Conservation (phyloP, 2,329 filamentous ascomycete genomes). For the Colletotrichum horii region DNA sequence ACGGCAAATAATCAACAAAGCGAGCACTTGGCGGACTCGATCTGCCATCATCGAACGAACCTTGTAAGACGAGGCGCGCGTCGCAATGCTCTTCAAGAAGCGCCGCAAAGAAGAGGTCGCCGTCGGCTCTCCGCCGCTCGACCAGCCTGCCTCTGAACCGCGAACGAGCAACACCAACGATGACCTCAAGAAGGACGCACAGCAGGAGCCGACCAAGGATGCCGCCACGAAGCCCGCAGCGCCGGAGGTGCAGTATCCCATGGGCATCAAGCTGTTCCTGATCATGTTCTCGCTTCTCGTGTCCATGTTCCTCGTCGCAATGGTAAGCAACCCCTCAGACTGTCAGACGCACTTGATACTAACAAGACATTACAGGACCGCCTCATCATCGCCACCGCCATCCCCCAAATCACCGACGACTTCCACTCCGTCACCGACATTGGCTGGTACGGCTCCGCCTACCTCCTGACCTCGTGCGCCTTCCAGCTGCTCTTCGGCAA, state of each 20-base stretch:
- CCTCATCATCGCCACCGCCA: constrained; percentile 46
- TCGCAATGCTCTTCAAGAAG: constrained; percentile 12
- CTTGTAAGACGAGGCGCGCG: not conserved
- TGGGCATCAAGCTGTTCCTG: constrained; percentile 24
- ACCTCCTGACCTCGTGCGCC: constrained; percentile 32
- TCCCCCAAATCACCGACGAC: constrained; percentile 35
- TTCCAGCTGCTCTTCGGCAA: constrained; percentile 36
- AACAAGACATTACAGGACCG: constrained; percentile 22
- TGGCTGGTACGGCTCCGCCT: constrained; percentile 34
- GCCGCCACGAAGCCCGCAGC: not conserved
- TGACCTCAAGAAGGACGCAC: not conserved
- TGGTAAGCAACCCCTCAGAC: not conserved
- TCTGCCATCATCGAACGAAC: not conserved
- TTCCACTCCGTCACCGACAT: constrained; percentile 32
- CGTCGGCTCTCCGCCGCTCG: not conserved
- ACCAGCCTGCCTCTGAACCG: not conserved
- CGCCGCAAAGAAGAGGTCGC: not conserved
- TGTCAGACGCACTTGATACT: not conserved
- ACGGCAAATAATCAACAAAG: not conserved
- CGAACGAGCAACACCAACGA: constrained; percentile 11
- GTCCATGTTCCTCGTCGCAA: constrained; percentile 22
- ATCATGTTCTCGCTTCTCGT: constrained; percentile 14
- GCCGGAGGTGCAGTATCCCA: constrained; percentile 4
- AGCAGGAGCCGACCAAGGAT: not conserved
- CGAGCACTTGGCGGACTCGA: not conserved